These are phyloP conservation scores for Hibiscus tridactylites DNA, from an alignment of 345 rosid genomes.

Conservation along the genomic window DNA sequence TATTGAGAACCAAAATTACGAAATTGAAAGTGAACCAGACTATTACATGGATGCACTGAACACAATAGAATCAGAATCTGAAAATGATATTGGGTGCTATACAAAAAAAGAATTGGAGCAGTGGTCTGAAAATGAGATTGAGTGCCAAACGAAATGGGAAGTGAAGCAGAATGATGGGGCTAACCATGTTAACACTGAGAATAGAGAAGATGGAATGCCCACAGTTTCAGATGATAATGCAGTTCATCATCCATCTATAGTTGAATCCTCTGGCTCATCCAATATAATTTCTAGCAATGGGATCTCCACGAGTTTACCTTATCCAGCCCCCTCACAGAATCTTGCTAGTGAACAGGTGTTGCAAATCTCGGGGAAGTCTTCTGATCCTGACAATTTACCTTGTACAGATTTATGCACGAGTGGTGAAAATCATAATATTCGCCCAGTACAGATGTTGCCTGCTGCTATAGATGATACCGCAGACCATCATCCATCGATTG, in stretches of 20 bases:
- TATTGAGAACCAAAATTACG: slow-evolving; percentile 27
- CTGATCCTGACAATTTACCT: slow-evolving; percentile 28
- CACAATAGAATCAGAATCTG: slow-evolving; percentile 75
- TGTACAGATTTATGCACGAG: slow-evolving; percentile 5
- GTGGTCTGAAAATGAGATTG: slow-evolving; percentile 5
- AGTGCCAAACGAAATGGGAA: slow-evolving; percentile 11
- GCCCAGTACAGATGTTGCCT: slow-evolving; percentile 10
- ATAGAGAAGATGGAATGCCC: slow-evolving; percentile 14
- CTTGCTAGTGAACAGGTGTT: slow-evolving; percentile 21
- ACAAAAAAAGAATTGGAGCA: slow-evolving; percentile 39
- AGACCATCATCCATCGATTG: slow-evolving; percentile 16
- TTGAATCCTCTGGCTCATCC: slow-evolving; percentile 22
- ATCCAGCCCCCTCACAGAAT: slow-evolving; percentile 24
- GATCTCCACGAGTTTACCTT: slow-evolving; percentile 13
- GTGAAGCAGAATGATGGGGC: neutral
- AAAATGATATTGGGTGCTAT: slow-evolving; percentile 39
- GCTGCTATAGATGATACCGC: slow-evolving; percentile 12
- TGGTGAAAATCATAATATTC: slow-evolving; percentile 16
- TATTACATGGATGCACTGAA: slow-evolving; percentile 76
- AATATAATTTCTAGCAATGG: slow-evolving; percentile 18
- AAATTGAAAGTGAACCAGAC: slow-evolving; percentile 74
- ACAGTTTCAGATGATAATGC: slow-evolving; percentile 10
- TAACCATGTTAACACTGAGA: slow-evolving; percentile 15
- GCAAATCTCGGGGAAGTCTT: slow-evolving; percentile 25
- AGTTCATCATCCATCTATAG: slow-evolving; percentile 17